Evolutionary conservation across 148 eudicot species (phyloP), one percentile per base, ranked within the genome.

Genomic region (Amaranthus cruentus): DNA sequence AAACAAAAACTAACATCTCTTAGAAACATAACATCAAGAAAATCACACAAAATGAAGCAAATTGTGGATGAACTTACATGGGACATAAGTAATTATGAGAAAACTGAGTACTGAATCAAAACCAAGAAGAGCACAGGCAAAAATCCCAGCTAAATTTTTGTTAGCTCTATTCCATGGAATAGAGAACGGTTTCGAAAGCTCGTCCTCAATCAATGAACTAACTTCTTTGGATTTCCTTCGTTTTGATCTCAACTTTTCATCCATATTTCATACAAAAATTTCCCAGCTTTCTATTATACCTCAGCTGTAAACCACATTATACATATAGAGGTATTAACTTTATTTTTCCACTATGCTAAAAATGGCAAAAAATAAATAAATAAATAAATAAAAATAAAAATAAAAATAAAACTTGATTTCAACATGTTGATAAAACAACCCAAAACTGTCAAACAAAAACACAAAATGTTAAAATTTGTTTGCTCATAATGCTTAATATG

Each of bases 51-150:
- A 49, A 28, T 73, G 44, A 15, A 13, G 0, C 49, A 58, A 43
- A 58, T 21, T 53, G 57, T 58, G 46, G 7, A 46, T 71, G n/a
- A 42, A 70, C 86, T 88, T 86, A 93, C 98, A 93, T 69, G 98
- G 93, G 13, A 93, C 90, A 62, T 81, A 87, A 54, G 88, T 76
- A 76, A 93, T 88, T 71, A 93, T 90, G 68, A 90, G 80, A 66
- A 81, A 78, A 64, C 84, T 78, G 58, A 93, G 87, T 75, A 87
- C 47, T 4, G 90, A 68, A 76, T 93, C 98, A 4, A 83, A 70
- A 50, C 85, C 57, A 56, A 92, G 86, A 73, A 92, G 81, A 58
- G 84, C 84, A 69, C 80, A 51, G 62, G 93, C 82, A 75, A 87
- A 90, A 9, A 62, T 11, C 73, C 62, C 72, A 1, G 76, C 76